Percentiles rank a stretch among this genome's conserved stretches.
Conservation (phyloP, 2,329 filamentous ascomycete genomes). For the Paracorniculantispora psalliotae region DNA sequence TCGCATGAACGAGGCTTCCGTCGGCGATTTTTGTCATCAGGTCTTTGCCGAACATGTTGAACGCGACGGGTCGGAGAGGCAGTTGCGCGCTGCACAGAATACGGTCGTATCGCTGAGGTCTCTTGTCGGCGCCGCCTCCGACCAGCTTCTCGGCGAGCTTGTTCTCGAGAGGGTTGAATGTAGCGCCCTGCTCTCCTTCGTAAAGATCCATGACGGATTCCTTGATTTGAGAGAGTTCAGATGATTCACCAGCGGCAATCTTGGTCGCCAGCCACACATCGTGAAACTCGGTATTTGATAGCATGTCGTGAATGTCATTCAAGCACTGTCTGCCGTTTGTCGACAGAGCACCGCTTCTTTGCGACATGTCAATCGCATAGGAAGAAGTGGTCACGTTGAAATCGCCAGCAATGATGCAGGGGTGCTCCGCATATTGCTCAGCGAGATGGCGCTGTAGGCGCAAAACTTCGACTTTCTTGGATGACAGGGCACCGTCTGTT, state of each 20-base stretch:
- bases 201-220: constrained; percentile 33
- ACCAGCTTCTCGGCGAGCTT: constrained; percentile 48
- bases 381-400: constrained; percentile 60
- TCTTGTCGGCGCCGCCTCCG: constrained; percentile 41
- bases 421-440: constrained; percentile 34
- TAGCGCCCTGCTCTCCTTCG: constrained; percentile 60
- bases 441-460: constrained; percentile 43
- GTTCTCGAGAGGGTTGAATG: constrained; percentile 58
- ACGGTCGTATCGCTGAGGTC: constrained; percentile 62
- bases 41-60: constrained; percentile 52
- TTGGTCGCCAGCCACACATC: constrained; percentile 49
- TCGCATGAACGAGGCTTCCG: constrained; percentile 30
- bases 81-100: constrained; percentile 49
- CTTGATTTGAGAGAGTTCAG: constrained; percentile 17
- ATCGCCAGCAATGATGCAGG: constrained; percentile 58
- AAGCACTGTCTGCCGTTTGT: constrained; percentile 39
- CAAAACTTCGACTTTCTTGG: constrained; percentile 53
- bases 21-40: constrained; percentile 2
- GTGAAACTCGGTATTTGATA: constrained; percentile 42
- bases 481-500: constrained; percentile 50
- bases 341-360: constrained; percentile 50
- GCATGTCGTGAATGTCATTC: constrained; percentile 39
- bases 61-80: constrained; percentile 29
- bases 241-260: constrained; percentile 38
- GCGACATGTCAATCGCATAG: constrained; percentile 48